phyloP scores from a whole-genome alignment of 805 yeast genomes.

The Candida hungchunana region DNA sequence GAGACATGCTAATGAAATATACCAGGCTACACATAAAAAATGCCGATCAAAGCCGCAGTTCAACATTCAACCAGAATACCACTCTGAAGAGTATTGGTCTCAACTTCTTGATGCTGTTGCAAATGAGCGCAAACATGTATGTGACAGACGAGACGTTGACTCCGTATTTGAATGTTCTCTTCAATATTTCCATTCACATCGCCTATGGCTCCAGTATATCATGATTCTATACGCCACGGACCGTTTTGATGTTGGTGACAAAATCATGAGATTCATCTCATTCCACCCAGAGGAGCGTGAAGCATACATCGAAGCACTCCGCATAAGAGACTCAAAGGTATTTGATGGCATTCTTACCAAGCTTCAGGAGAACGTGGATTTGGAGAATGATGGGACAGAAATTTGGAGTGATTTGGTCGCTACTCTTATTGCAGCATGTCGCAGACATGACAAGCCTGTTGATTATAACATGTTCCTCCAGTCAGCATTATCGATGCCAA shows the following conservation, averaged over 20 bases:
- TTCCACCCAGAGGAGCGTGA: constrained; percentile 6
- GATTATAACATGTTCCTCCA: constrained; percentile 2
- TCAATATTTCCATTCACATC: constrained; percentile 1
- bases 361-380: not conserved
- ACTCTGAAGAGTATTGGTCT: constrained; percentile 9
- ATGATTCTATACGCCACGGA: constrained; percentile 6
- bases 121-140: constrained; percentile 11
- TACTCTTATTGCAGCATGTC: constrained; percentile 22
- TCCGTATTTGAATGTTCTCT: constrained; percentile 18
- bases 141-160: constrained; percentile 2
- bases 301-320: too few species aligned
- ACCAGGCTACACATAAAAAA: constrained; percentile 29
- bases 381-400: constrained; percentile 2
- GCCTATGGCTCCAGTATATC: constrained; percentile 15
- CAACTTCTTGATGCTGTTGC: constrained; percentile 1
- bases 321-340: too few species aligned
- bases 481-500: constrained; percentile 5
- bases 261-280: constrained; percentile 8
- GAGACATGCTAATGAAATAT: constrained; percentile 32
- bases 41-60: constrained; percentile 18
- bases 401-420: constrained; percentile 32
- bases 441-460: not conserved
- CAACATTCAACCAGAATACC: not conserved
- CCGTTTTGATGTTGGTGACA: not conserved
- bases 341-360: too few species aligned